phyloP scores from a whole-genome alignment of 1,284 basidiomycete genomes.

The Tilletia indica region DNA sequence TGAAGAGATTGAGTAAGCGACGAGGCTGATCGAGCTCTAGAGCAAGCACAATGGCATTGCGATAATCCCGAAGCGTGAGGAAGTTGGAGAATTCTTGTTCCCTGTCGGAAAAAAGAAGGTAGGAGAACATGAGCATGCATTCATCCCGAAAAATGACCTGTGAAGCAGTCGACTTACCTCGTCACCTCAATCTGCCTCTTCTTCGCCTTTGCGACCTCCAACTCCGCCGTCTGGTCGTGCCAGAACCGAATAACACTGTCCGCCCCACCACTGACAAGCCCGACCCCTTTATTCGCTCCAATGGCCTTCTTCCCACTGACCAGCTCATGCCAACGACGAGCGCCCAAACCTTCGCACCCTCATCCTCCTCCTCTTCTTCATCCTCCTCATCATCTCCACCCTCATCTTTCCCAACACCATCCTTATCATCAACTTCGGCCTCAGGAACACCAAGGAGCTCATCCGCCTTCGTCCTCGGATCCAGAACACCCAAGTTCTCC shows the following conservation, averaged over 20 bases:
- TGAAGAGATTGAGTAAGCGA: conserved; percentile 78
- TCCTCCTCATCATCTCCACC: conserved; percentile 11
- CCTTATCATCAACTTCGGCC: background rate
- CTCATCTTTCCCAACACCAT: conserved; percentile 15
- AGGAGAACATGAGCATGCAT: background rate
- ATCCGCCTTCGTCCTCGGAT: conserved; percentile 75
- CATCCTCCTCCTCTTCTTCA: background rate
- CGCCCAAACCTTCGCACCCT: conserved; percentile 75
- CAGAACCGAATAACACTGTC: conserved; percentile 92
- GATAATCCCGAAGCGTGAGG: conserved; percentile 81
- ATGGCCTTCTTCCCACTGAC: background rate
- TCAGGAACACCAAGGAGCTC: background rate
- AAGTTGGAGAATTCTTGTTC: conserved; percentile 95
- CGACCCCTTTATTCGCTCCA: conserved; percentile 68
- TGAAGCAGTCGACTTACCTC: background rate
- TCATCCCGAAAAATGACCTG: background rate
- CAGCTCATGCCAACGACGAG: conserved; percentile 63
- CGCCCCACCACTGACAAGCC: conserved; percentile 85
- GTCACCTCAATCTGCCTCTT: conserved; percentile 35
- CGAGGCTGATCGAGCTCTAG: conserved; percentile 90
- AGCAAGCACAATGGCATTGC: conserved; percentile 83
- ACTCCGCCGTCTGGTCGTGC: conserved; percentile 83
- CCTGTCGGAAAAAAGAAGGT: conserved; percentile 58
- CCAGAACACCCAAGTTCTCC: conserved; percentile 68
- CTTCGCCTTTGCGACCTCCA: conserved; percentile 63